Evolutionary conservation across 179 eudicot species (phyloP), one percentile per base, ranked within the genome.

Genomic region (Spinacia oleracea): DNA sequence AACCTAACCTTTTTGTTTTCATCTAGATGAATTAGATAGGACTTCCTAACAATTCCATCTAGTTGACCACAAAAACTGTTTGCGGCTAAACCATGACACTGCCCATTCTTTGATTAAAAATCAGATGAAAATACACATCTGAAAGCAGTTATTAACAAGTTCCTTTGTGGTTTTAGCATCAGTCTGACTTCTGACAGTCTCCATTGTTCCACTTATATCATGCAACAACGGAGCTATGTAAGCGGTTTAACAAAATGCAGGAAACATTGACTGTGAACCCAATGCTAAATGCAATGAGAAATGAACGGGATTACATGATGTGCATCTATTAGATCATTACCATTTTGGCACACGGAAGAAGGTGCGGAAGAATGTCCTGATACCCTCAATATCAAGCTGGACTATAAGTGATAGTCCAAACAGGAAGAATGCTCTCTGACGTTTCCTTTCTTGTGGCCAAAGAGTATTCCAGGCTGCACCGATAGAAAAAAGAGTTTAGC

Each of bases 371-470:
- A 95, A 95, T 62, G 92, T 85, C 75, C 97, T 82, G 76, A 85
- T 95, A 81, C 97, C 98, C 74, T 95, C 98, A 73, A 85, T 90
- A 86, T 95, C 97, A 77, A 91, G 85, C 80, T 95, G 97, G 84
- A 95, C 77, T 77, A 95, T 93, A 55, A 95, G 95, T 42, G 98
- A 94, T 63, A 94, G 85, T 72, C 98, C 98, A 81, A 94, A 94
- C 40, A 94, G 91, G 85, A 94, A 94, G 81, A 94, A 94, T 7
- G 98, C 91, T 84, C 97, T 89, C 85, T 93, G 97, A 18, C 97
- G 90, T 79, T 94, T 93, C 88, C 95, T 85, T 84, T 94, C 98
- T 83, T 81, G 92, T 31, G 98, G 98, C 98, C 98, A 94, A 84
- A 94, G 98, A 68, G 93, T 88, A 72, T 89, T 87, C 97, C 98